A percentile compares a stretch with the other conserved stretches of the same genome.
phyloP scores from a whole-genome alignment of 805 yeast species.

The Limtongia smithiae region DNA sequence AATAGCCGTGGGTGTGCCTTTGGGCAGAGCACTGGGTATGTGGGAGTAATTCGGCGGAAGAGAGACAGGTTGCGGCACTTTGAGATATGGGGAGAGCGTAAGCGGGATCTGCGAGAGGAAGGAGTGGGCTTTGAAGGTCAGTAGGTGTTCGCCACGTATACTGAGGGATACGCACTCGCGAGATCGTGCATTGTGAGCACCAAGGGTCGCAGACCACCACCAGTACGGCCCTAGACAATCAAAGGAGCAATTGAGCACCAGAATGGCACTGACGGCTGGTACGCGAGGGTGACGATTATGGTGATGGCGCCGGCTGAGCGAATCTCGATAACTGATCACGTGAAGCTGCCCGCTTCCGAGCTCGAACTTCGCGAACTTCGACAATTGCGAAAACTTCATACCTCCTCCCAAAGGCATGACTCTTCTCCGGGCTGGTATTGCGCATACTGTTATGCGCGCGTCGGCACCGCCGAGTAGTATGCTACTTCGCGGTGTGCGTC shows the following conservation, averaged over 20 bases:
- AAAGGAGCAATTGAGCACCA: background rate
- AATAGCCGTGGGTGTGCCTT: slow-evolving; percentile 35
- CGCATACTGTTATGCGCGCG: no score
- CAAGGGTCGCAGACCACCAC: background rate
- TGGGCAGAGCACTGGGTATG: slow-evolving; percentile 39
- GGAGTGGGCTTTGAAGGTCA: slow-evolving; percentile 42
- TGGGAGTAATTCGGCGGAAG: slow-evolving; percentile 48
- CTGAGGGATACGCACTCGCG: slow-evolving; percentile 15
- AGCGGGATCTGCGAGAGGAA: slow-evolving; percentile 53
- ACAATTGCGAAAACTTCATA: no score
- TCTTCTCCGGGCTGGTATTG: no score
- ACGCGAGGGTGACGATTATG: no score
- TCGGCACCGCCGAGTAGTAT: no score
- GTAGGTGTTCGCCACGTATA: background rate
- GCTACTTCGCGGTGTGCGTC: no score
- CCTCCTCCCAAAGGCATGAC: no score
- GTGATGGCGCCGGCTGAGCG: no score
- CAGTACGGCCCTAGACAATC: background rate
- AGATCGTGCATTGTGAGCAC: slow-evolving; percentile 20
- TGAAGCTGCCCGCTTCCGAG: no score
- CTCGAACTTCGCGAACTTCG: no score
- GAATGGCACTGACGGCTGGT: background rate
- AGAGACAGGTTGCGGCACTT: slow-evolving; percentile 55
- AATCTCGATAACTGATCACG: no score
- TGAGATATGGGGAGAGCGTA: slow-evolving; percentile 49